Conservation (phyloP, 2,329 filamentous ascomycete genomes). For the Rhynchosporium secalis region DNA sequence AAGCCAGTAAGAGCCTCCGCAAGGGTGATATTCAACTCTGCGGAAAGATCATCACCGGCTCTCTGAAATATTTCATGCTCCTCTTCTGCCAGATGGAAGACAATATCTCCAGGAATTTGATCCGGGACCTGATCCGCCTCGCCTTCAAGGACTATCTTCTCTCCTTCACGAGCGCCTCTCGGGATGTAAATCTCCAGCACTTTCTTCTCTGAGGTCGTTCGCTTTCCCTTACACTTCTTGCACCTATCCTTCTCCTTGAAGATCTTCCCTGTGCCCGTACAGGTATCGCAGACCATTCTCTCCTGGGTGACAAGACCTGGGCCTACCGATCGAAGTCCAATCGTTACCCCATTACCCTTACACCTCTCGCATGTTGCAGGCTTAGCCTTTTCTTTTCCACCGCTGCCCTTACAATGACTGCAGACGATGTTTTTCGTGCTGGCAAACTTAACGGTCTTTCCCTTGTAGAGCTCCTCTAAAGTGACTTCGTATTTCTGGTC, state of each 20-base stretch:
- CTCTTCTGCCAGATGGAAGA: constrained; percentile 83
- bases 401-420: constrained; percentile 80
- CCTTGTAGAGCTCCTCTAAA: constrained; percentile 95
- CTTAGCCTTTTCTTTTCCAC: constrained; percentile 91
- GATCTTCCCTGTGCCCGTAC: constrained; percentile 79
- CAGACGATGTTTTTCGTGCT: constrained; percentile 95
- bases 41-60: constrained; percentile 79
- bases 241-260: constrained; percentile 97
- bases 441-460: constrained; percentile 95
- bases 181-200: constrained; percentile 96
- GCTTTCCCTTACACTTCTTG: constrained; percentile 97
- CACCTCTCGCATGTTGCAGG: constrained; percentile 80
- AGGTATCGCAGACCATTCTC: constrained; percentile 77
- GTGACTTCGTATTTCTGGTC: constrained; percentile 89
- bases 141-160: constrained; percentile 85
- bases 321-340: constrained; percentile 79
- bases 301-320: constrained; percentile 84
- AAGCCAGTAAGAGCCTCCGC: constrained; percentile 86
- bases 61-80: constrained; percentile 80
- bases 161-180: constrained; percentile 80
- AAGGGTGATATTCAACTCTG: constrained; percentile 77
- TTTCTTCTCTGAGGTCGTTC: constrained; percentile 85
- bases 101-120: constrained; percentile 86
- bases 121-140: constrained; percentile 93
- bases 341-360: constrained; percentile 74